Evolutionary conservation across 2,329 filamentous ascomycete species (phyloP), one percentile per base, ranked within the genome.

Genomic region (Fusarium nurragi): DNA sequence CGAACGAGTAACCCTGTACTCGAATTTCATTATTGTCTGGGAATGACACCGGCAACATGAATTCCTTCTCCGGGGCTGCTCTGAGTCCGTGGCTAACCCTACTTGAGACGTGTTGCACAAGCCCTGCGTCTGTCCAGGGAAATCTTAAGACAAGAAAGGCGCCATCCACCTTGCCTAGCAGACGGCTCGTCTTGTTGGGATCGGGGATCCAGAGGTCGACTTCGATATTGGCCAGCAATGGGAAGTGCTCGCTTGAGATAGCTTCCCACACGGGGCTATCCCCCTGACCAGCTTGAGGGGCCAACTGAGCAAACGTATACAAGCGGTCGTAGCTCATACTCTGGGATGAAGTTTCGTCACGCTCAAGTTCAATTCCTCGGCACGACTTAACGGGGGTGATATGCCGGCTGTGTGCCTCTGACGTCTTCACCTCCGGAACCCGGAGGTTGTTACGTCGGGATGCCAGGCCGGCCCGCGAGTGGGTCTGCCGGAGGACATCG

Each of bases 311-410:
- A 74, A 97, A 92, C 44, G 88, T 90, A 79, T 93, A 97, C 68
- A 94, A 86, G 7, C 93, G 87, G 77, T 97, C 93, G 76, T 90
- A 91, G 74, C 90, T 85, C 54, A 97, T 82, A 3, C 93, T 93
- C 4, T 86, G 86, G 7, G 86, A 80, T 41, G 92, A 77, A 16
- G 95, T 83, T 51, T 86, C 84, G 59, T 86, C 86, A 60, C 83
- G 79, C 48, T 85, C 78, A 43, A 97, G 77, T 77, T 95, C 92
- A 52, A 97, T 87, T 25, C 90, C 91, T 54, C 80, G 82, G 75
- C 93, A 97, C 54, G 90, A 92, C 78, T 96, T 94, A 75, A 97
- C 79, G 1, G 94, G 93, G 75, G 95, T 94, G 59, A 93, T 84
- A 78, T 88, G 89, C 48, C 97, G 80, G 53, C 90, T 91, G 75